Base-by-base conservation (phyloP, 306 rosid genomes). In the Boehmeria nivea region DNA sequence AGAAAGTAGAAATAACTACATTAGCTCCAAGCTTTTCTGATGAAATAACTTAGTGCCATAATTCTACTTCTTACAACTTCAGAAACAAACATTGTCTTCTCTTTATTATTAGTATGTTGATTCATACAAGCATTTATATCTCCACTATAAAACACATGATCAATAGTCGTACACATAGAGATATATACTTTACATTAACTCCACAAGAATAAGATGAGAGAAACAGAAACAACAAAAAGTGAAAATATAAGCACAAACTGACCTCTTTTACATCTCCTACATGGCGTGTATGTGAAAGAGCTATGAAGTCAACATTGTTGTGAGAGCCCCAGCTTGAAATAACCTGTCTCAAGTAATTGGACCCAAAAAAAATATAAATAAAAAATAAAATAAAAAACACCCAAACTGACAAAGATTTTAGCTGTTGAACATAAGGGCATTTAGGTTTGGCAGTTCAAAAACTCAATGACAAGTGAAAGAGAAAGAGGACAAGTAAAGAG, bases 291-390 rank as follows among this genome's bases (percentile, higher is more conserved):
- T 66, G 72, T 12, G 90, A 80, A 62, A 83, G 47, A 12, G 90
- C 81, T 38, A 83, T 62, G 56, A 83, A 80, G 67, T 83, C 90
- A 34, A 80, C 77, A 48, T 69, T 83, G 71, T 83, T 80, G 44
- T 66, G 75, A 60, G 65, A 78, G 13, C 90, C 90, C 90, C 90
- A 83, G 6, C 81, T 83, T 65, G 79, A 76, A 70, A 83, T 80
- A 48, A 73, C 79, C 90, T 83, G 13, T 19, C 12, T 26, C 38
- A 16, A 1, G 40, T 51, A 8, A 4, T 9, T 1, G 43, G 23
- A 22, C 21, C n/a, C n/a, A n/a, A n/a, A 57, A 26, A 7, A 54
- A 45, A 17, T 18, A 5, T 5, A 11, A 36, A 18, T n/a, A 36
- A 22, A 14, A 21, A 20, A 18, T 38, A 20, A 21, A 38, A 37